Percentiles rank a stretch among this genome's conserved stretches.
These are phyloP conservation scores for Penicillium subrubescens DNA, from an alignment of 495 filamentous ascomycete genomes.

Conservation along the genomic window DNA sequence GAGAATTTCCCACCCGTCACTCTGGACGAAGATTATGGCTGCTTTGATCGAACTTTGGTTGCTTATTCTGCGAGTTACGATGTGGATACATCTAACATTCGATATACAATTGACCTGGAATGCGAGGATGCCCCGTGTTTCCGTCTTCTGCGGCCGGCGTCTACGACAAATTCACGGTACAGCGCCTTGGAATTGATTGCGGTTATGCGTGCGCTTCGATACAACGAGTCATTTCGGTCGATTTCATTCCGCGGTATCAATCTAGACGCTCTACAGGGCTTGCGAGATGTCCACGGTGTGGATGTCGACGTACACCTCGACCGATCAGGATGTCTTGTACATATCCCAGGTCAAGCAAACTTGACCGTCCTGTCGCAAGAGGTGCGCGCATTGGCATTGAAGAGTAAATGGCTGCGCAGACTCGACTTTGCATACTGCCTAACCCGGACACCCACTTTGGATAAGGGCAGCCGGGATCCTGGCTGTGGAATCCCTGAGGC, in stretches of 20 bases:
- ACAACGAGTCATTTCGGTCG: constrained; percentile 86
- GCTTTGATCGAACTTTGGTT: constrained; percentile 79
- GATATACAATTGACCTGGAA: constrained; percentile 76
- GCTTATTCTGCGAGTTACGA: constrained; percentile 84
- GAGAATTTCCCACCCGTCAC: constrained; percentile 63
- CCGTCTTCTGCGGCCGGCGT: constrained; percentile 69
- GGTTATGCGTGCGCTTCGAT: constrained; percentile 82
- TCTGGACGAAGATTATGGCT: constrained; percentile 73
- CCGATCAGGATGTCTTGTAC: constrained; percentile 56
- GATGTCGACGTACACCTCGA: constrained; percentile 66
- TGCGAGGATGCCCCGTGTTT: constrained; percentile 84
- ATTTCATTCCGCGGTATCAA: constrained; percentile 80
- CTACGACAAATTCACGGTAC: constrained; percentile 59
- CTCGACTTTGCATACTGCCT: constrained; percentile 66
- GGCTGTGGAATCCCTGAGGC: constrained; percentile 81
- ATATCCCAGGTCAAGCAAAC: constrained; percentile 59
- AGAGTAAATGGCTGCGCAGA: constrained; percentile 61
- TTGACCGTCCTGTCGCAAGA: constrained; percentile 72
- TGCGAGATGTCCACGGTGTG: constrained; percentile 60
- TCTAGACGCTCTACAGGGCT: constrained; percentile 65
- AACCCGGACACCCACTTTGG: constrained; percentile 51
- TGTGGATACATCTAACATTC: constrained; percentile 69
- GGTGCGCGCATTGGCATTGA: constrained; percentile 68
- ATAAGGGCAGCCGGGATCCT: constrained; percentile 58
- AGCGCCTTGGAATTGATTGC: constrained; percentile 76